phyloP scores from a whole-genome alignment of 352 stramenopile species.

The Globisporangium alternatum region DNA sequence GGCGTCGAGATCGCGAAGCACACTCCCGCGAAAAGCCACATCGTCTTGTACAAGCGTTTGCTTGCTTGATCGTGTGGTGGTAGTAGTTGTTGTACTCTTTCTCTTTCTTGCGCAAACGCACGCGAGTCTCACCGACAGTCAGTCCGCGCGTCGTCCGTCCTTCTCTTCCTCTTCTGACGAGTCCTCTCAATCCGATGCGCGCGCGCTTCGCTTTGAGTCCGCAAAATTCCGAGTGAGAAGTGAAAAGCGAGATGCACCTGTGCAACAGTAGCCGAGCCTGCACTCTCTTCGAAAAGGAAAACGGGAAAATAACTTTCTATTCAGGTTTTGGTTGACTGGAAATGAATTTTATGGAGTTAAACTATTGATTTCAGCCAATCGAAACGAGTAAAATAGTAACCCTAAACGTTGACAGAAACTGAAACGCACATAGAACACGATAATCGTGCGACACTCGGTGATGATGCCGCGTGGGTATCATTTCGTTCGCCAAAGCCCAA shows the following conservation, averaged over 20 bases:
- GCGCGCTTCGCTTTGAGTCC: slow-evolving; percentile 6
- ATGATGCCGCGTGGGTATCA: slow-evolving; percentile 2
- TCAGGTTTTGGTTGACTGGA: neutral
- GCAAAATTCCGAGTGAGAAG: slow-evolving; percentile 11
- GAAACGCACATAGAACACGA: slow-evolving; percentile 10
- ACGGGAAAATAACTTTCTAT: too few species aligned
- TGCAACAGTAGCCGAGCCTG: too few species aligned
- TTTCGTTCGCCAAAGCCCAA: neutral
- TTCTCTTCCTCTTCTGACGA: slow-evolving; percentile 10
- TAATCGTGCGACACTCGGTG: slow-evolving; percentile 9
- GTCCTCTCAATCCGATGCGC: neutral
- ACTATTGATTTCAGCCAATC: neutral
- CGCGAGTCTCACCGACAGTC: too few species aligned
- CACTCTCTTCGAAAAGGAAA: too few species aligned
- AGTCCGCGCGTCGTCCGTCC: neutral
- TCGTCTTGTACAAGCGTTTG: slow-evolving; percentile 2
- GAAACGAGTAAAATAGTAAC: too few species aligned
- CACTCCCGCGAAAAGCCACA: slow-evolving; percentile 25
- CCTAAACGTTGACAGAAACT: slow-evolving; percentile 2
- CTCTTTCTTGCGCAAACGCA: neutral
- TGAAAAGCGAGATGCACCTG: too few species aligned
- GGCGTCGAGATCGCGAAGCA: slow-evolving; percentile 24
- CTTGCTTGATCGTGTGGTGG: neutral
- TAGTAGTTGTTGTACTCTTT: slow-evolving; percentile 1
- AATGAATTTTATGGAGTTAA: neutral